Base-by-base conservation (phyloP, 2,329 filamentous ascomycete species). In the Fusarium pseudocircinatum region DNA sequence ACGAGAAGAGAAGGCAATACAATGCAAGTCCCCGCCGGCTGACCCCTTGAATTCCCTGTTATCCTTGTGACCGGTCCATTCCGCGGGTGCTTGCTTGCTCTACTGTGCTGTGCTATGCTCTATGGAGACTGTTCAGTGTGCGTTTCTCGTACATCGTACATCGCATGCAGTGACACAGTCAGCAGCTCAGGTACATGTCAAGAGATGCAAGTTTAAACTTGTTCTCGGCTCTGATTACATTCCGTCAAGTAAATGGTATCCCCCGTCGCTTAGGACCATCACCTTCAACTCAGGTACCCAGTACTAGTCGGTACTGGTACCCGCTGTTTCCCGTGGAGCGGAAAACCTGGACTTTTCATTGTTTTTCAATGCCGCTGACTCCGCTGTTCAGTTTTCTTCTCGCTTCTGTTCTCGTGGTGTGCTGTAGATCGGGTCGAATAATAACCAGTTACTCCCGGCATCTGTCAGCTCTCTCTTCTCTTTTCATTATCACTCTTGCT, bases 321-420 rank as follows among this genome's bases (percentile, higher is more conserved):
- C 72, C 72, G 66, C 72, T 73, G 65, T 74, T 75, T 74, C 59
- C 69, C 64, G 60, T 68, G 52, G 61, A 70, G 58, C 53, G 47
- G 50, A 66, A 74, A 59, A 59, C 63, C 49, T 72, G 73, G 57
- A 72, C 63, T 68, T 76, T 66, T 66, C 28, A 72, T 75, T 76
- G 62, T 60, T 75, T 77, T 77, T 75, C 70, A 77, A 77, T 76
- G 63, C 68, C 64, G 66, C 49, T 53, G 63, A 60, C 57, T 70
- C 54, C 66, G 60, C 65, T 47, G 28, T 44, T 63, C 61, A 54
- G 36, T 44, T 63, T 59, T 59, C 42, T n/a, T 58, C 24, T 36
- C 39, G 24, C 26, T 40, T n/a, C 50, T 26, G 30, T 30, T 56
- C 34, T 71, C 62, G 60, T 72, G 68, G 61, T 74, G 63, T n/a